A percentile compares a stretch with the other conserved stretches of the same genome.
Evolutionary conservation across 73 alveolate genomes (phyloP).

Genomic region (Tetrahymena borealis): DNA sequence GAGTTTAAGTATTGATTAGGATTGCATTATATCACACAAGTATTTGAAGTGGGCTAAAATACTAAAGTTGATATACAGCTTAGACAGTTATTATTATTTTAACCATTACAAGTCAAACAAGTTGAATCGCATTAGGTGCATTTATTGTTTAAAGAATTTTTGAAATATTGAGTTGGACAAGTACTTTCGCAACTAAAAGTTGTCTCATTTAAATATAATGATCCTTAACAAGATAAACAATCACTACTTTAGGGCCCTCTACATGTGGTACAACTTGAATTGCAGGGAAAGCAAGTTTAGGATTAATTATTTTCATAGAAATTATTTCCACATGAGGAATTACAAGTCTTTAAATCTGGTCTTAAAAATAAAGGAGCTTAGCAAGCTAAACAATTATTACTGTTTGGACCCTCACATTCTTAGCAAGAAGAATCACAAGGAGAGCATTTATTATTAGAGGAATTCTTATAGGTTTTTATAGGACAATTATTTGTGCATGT

Average conservation of each 20-base stretch:
- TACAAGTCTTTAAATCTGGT: not conserved
- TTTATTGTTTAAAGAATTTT: not conserved
- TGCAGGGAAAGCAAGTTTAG: not conserved
- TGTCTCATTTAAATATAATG: not conserved
- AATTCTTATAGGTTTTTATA: not conserved
- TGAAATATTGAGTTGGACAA: not conserved
- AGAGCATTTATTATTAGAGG: not conserved
- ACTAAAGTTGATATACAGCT: not conserved
- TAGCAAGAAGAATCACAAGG: not conserved
- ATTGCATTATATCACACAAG: too few relatives aligned
- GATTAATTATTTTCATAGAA: not conserved
- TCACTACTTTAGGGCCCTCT: not conserved
- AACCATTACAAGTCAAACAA: not conserved
- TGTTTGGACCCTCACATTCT: not conserved
- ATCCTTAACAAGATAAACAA: not conserved
- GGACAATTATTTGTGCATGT: too few relatives aligned
- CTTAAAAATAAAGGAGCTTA: not conserved
- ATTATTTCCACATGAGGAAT: not conserved
- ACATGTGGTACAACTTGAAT: not conserved
- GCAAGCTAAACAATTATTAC: not conserved
- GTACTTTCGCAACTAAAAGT: not conserved
- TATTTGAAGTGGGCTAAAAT: too few relatives aligned
- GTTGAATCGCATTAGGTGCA: not conserved
- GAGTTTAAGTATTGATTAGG: too few relatives aligned
- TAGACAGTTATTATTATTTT: not conserved